These are phyloP conservation scores for Limonium bicolor DNA, from an alignment of 148 eudicot genomes.

Conservation along the genomic window DNA sequence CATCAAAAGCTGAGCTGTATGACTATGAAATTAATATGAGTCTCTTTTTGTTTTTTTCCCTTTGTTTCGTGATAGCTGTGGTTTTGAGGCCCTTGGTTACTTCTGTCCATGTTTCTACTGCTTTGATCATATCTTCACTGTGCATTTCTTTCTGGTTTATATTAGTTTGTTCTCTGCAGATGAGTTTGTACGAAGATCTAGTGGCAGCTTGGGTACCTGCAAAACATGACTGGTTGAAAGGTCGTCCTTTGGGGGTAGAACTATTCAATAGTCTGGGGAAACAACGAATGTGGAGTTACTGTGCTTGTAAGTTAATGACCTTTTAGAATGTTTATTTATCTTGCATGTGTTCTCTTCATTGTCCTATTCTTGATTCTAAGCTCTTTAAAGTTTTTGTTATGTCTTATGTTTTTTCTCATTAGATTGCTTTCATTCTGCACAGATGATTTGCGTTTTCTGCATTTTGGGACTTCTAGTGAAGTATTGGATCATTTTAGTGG, in stretches of 20 bases:
- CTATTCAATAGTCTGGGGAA: conserved; percentile 63
- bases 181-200: conserved; percentile 97
- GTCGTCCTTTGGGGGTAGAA: conserved; percentile 75
- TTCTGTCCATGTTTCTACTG: not conserved
- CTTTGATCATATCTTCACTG: not conserved
- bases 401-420: not conserved
- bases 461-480: conserved; percentile 98
- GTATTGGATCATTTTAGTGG: conserved; percentile 85
- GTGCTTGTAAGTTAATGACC: conserved; percentile 47
- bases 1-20: not conserved
- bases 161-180: conserved; percentile 28
- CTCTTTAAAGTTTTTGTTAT: too few species aligned
- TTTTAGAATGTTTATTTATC: not conserved
- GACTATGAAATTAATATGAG: too few species aligned
- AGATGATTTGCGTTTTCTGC: conserved; percentile 86
- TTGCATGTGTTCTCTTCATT: not conserved
- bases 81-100: not conserved
- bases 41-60: not conserved
- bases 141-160: not conserved
- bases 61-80: not conserved
- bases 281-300: conserved; percentile 77
- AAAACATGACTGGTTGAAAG: conserved; percentile 76
- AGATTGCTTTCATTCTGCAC: not conserved
- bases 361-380: not conserved
- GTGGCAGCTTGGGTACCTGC: conserved; percentile 99